A percentile compares a stretch with the other conserved stretches of the same genome.
Conservation (phyloP, 345 rosid species). For the Durio zibethinus region DNA sequence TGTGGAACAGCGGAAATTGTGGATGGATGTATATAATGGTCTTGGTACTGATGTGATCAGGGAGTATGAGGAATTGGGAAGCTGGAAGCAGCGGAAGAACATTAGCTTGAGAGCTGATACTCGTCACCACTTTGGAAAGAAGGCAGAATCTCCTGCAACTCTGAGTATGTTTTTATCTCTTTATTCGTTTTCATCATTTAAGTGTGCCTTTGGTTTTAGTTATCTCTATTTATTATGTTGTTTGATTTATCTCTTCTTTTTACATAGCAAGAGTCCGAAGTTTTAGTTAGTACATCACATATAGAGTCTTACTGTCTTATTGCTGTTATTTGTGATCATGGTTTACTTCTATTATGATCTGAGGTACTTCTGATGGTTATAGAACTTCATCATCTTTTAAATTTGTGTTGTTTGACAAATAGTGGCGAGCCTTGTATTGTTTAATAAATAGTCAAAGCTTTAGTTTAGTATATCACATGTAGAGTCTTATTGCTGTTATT, state of each 20-base stretch:
- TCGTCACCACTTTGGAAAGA: slow-evolving; percentile 7
- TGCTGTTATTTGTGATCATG: background rate
- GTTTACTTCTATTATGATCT: background rate
- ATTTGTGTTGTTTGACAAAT: background rate
- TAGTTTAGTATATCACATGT: background rate
- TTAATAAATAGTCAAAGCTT: background rate
- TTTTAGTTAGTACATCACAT: background rate
- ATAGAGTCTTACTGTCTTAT: background rate
- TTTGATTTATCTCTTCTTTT: background rate
- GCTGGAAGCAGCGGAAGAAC: slow-evolving; percentile 43
- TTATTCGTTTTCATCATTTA: background rate
- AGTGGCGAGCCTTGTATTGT: no score
- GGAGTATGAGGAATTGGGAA: slow-evolving; percentile 52
- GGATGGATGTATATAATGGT: slow-evolving; percentile 51
- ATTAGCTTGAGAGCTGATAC: slow-evolving; percentile 24
- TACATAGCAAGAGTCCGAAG: background rate
- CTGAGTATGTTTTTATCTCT: slow-evolving; percentile 33
- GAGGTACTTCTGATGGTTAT: background rate
- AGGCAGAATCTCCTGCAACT: slow-evolving; percentile 23
- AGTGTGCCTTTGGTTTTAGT: background rate
- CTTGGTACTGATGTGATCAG: slow-evolving; percentile 46
- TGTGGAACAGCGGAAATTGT: slow-evolving; percentile 54
- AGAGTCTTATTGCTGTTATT: background rate
- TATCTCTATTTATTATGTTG: background rate
- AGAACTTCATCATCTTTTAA: background rate